Base-by-base conservation (phyloP, 306 rosid species). In the Carpinus viminea region DNA sequence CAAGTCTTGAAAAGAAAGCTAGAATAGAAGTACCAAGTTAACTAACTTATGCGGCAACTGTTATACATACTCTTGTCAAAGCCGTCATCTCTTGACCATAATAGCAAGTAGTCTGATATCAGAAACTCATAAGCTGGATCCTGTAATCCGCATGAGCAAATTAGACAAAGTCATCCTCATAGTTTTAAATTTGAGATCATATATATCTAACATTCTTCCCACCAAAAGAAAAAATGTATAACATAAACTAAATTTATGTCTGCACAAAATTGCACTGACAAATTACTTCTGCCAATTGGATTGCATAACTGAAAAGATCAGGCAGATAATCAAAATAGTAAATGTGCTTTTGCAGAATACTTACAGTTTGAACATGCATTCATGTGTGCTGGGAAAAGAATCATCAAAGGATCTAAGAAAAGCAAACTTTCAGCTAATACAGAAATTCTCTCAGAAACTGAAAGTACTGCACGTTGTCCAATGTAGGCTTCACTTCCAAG, bases 81-180 rank as follows among this genome's bases (percentile, higher is more conserved):
- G 82, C 86, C 83, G 84, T 83, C 88, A 66, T 89, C 91, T 79
- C 82, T 87, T 45, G 92, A 86, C 99, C 99, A 95, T 62, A 79
- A 82, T 47, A 60, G 48, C 26, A 88, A 87, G 93, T 86, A 88
- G 83, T 91, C 98, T n/a, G 86, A 79, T 77, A 87, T 89, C 88
- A 95, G 76, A 82, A 91, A 90, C 87, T 93, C 96, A 61, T 65
- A 72, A 95, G 97, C 86, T 93, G 98, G 76, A 95, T 91, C 98
- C 97, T 93, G 92, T 73, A 57, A 61, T 75, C 74, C 72, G 65
- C 71, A 89, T 31, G 73, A 73, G 62, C 84, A 28, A 76, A 72
- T 77, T 48, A 82, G 70, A 76, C 59, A 71, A 51, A 70, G 12
- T 20, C 61, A 18, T 24, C 48, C 15, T 45, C 8, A 31, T 28